Base-by-base conservation (phyloP, 2,329 filamentous ascomycete genomes). In the Ascochyta pisi region DNA sequence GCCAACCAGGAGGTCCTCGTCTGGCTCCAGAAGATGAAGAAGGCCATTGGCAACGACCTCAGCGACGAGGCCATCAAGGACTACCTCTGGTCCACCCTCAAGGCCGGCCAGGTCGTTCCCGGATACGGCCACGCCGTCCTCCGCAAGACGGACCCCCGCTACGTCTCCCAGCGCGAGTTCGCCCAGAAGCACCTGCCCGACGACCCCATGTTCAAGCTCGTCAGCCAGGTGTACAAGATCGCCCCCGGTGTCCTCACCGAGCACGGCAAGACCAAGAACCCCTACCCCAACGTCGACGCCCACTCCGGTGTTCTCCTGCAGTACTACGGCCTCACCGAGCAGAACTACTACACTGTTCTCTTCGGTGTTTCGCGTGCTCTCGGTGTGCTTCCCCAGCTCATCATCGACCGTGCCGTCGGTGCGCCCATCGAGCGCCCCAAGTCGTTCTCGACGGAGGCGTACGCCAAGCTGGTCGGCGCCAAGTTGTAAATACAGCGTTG, bases 201-300 rank as follows among this genome's bases (percentile, higher is more conserved):
- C 75, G 95, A 98, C 86, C 93, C 94, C 74, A 96, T 99, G 93
- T 99, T 97, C 91, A 92, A 99, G 88, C 91, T 99, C 70, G 95
- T 99, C 83, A 96, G 91, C 86, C 95, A 99, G 85, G 95, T 99
- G 71, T 99, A 98, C 91, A 99, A 99, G 91, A 98, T 99, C 73
- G 95, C 95, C 65, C 95, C 95, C 65, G 90, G 89, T 75, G 95
- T 99, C 73, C 86, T 99, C 78, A 99, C 95, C 67, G 92, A 99
- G 89, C 95, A 99, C 85, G 95, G 95, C 84, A 99, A 99, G 91
- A 98, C 94, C 86, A 98, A 98, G 91, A 97, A 98, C 90, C 94
- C 94, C 68, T 98, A 86, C 87, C 95, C 95, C 81, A 98, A 98
- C 84, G 93, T 98, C 75, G 94, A 98, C 76, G 93, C 94, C 75